phyloP scores from a whole-genome alignment of 192 early-diverging fungal genomes.

The Coemansia sp. region DNA sequence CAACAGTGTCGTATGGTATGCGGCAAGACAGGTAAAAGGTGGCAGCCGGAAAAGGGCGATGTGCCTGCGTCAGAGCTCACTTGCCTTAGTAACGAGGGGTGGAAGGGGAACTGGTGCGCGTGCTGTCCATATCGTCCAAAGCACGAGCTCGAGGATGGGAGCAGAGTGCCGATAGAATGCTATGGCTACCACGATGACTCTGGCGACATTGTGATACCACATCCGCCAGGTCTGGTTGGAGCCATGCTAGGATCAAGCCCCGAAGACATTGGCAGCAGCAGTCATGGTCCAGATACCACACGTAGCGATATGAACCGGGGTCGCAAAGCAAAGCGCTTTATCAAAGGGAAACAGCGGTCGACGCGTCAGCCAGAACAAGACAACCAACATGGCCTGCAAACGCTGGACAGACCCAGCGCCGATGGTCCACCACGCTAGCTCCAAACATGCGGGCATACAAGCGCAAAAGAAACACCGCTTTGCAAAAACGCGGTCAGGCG shows the following conservation, averaged over 20 bases:
- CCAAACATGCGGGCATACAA: neutral
- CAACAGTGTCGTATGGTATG: slow-evolving; percentile 26
- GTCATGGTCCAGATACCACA: neutral
- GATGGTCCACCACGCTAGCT: neutral
- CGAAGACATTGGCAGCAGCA: neutral
- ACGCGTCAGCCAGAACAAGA: neutral
- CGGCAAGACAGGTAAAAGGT: slow-evolving; percentile 9
- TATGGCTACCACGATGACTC: slow-evolving; percentile 47
- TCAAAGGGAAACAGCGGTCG: neutral
- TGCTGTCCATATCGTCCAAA: slow-evolving; percentile 44
- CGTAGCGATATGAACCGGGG: neutral
- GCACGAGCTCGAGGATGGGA: neutral
- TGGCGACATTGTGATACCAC: slow-evolving; percentile 49
- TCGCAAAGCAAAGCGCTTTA: neutral
- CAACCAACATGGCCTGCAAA: neutral
- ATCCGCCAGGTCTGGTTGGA: slow-evolving; percentile 38
- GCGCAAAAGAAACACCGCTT: neutral
- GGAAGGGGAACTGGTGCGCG: slow-evolving; percentile 52
- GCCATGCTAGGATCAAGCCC: slow-evolving; percentile 20
- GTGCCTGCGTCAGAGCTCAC: slow-evolving; percentile 22
- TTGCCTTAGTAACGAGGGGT: slow-evolving; percentile 19
- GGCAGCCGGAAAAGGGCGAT: slow-evolving; percentile 24
- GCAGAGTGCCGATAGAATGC: slow-evolving; percentile 19
- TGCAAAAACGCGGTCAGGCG: neutral
- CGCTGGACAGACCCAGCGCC: neutral